Base-by-base conservation (phyloP, 768 basidiomycete species). In the Mycena galericulata region DNA sequence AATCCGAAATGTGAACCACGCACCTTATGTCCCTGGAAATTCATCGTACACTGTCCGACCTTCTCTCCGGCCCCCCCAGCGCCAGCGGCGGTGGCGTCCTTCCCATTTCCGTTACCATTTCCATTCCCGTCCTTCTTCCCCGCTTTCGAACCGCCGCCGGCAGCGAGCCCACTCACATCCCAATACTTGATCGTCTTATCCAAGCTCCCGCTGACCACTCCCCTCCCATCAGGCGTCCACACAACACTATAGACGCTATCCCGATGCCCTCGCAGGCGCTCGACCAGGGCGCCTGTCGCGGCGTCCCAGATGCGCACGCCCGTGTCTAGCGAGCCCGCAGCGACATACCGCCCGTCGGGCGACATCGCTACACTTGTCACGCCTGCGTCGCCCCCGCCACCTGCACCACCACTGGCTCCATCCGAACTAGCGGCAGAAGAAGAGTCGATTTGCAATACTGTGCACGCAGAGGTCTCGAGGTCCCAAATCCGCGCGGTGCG, bases 201-300 rank as follows among this genome's bases (percentile, higher is more conserved):
- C 75, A 97, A 81, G 80, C 93, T 95, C 41, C 97, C 97, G 68
- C 93, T 96, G 6, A 98, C 95, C 70, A 99, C 84, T 10, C 91
- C 92, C 75, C 90, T 90, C 26, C 96, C 96, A 75, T 98, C 97
- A 0, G 95, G 96, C 2, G 94, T 95, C 80, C 98, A 99, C 30
- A 94, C 95, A 4, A 96, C 87, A 54, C 91, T 92, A 78, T 96
- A 96, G 47, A 97, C 95, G 58, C 90, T 92, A 75, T 96, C 93
- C 62, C 85, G 85, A 77, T 97, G 95, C 0, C 95, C 95, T 49
- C 87, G 81, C 63, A 97, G 81, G 29, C 90, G 83, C 76, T 94
- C 94, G 9, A 95, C 83, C n/a, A 96, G 78, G 47, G 78, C 69
- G 17, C 89, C 89, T 0, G 82, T 86, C 29, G 73, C 51, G 51